A percentile compares a stretch with the other conserved stretches of the same genome.
Evolutionary conservation across 148 eudicot genomes (phyloP).

Genomic region (Vaccinium macrocarpon): DNA sequence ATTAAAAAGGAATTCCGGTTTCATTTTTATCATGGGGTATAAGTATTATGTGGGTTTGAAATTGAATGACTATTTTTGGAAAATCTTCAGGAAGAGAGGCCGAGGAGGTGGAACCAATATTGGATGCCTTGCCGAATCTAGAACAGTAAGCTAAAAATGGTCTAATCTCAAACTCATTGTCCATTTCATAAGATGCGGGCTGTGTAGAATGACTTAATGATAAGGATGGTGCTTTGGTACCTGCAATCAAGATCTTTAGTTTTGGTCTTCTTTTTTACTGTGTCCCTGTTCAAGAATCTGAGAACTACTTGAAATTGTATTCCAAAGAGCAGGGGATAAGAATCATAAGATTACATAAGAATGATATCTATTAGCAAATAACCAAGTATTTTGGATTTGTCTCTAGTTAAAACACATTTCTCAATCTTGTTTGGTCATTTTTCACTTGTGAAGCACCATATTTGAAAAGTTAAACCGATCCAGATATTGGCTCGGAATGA

Average conservation of each 20-base stretch:
- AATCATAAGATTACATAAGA: neutral
- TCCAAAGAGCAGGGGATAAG: neutral
- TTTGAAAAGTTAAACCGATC: neutral
- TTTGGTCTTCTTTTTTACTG: neutral
- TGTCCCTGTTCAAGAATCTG: neutral
- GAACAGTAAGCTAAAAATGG: conserved; percentile 67
- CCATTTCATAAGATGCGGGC: neutral
- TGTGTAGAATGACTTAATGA: neutral
- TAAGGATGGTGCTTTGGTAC: conserved; percentile 12
- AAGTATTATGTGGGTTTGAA: neutral
- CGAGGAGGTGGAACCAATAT: conserved; percentile 84
- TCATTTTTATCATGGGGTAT: neutral
- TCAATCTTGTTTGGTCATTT: neutral
- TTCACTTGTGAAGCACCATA: neutral
- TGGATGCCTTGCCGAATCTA: conserved; percentile 92
- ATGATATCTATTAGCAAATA: neutral
- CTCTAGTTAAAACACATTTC: neutral
- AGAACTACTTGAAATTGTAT: neutral
- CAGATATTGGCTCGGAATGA: too few species aligned
- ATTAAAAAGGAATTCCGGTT: neutral
- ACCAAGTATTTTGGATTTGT: neutral
- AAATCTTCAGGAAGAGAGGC: conserved; percentile 83
- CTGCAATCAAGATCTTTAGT: neutral
- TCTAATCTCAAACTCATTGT: neutral
- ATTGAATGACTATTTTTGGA: neutral